Evolutionary conservation across 2,329 filamentous ascomycete species (phyloP).

Genomic region (Purpureocillium takamizusanense): DNA sequence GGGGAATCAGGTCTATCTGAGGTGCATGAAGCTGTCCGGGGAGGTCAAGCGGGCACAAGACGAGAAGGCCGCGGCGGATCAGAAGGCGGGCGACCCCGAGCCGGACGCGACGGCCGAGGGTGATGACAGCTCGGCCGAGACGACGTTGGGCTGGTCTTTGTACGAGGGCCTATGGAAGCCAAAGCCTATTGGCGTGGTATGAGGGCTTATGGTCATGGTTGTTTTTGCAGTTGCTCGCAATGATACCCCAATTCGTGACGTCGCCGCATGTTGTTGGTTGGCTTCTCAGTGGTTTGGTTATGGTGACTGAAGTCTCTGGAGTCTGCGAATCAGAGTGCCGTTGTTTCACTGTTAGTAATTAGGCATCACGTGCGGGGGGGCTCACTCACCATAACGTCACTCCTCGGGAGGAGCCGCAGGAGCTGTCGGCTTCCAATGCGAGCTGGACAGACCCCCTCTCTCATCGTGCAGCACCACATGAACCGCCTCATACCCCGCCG

Average conservation of each 20-base stretch:
- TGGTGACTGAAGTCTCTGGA: too few relatives aligned
- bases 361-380: too few relatives aligned
- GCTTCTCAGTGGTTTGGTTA: too few relatives aligned
- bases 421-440: background rate
- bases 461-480: conserved; percentile 23
- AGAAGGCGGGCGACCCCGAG: conserved; percentile 5
- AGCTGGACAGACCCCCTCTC: conserved; percentile 9
- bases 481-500: conserved; percentile 29
- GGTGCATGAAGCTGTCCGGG: conserved; percentile 33
- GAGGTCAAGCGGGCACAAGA: conserved; percentile 20
- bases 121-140: conserved; percentile 5
- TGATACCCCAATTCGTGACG: too few relatives aligned
- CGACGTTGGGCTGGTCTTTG: conserved; percentile 32
- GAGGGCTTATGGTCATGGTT: background rate
- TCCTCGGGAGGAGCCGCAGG: background rate
- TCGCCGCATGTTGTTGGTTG: too few relatives aligned
- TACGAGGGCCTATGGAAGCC: conserved; percentile 46
- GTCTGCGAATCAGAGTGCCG: too few relatives aligned
- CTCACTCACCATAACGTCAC: too few relatives aligned
- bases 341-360: too few relatives aligned
- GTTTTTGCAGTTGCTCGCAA: background rate
- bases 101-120: conserved; percentile 1
- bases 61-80: conserved; percentile 1
- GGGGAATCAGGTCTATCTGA: conserved; percentile 33
- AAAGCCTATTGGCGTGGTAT: conserved; percentile 49